These are phyloP conservation scores for Austroboletus niveus DNA, from an alignment of 1,284 basidiomycete species.

Conservation along the genomic window DNA sequence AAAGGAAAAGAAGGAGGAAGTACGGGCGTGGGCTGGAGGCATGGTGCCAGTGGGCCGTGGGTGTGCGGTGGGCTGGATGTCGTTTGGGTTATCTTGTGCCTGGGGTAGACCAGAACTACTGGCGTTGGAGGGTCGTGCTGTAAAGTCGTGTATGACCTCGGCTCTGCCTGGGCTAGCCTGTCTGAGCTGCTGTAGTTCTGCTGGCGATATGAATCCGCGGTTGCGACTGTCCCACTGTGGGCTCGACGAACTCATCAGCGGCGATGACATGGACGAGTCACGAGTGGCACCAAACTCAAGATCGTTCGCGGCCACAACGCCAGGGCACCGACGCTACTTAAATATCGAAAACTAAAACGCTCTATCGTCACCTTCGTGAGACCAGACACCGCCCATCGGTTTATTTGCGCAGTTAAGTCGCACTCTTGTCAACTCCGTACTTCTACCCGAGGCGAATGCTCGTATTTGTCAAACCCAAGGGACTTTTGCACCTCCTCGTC, in stretches of 20 bases:
- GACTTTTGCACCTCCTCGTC: slow-evolving; percentile 77
- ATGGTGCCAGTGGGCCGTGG: slow-evolving; percentile 21
- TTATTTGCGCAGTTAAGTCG: no score
- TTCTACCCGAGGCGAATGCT: slow-evolving; percentile 40
- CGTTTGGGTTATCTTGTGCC: slow-evolving; percentile 19
- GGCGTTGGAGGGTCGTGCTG: slow-evolving; percentile 27
- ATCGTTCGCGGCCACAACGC: no score
- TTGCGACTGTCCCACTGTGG: slow-evolving; percentile 50
- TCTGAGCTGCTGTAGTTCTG: slow-evolving; percentile 45
- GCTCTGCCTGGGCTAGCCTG: slow-evolving; percentile 33
- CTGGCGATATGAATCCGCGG: slow-evolving; percentile 48
- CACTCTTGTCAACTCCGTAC: slow-evolving; percentile 5
- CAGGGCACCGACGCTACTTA: no score
- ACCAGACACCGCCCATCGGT: neutral
- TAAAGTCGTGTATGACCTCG: slow-evolving; percentile 34
- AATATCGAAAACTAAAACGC: neutral
- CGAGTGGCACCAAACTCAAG: neutral
- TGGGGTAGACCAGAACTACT: slow-evolving; percentile 4
- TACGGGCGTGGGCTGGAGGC: slow-evolving; percentile 31
- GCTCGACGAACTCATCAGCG: slow-evolving; percentile 29
- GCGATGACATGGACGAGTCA: slow-evolving; percentile 15
- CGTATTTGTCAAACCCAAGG: slow-evolving; percentile 69
- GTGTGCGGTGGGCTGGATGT: slow-evolving; percentile 21
- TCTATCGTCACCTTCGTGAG: neutral
- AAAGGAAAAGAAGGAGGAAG: slow-evolving; percentile 47